Conservation (phyloP, 1,284 basidiomycete species). For the Melampsora occidentalis region DNA sequence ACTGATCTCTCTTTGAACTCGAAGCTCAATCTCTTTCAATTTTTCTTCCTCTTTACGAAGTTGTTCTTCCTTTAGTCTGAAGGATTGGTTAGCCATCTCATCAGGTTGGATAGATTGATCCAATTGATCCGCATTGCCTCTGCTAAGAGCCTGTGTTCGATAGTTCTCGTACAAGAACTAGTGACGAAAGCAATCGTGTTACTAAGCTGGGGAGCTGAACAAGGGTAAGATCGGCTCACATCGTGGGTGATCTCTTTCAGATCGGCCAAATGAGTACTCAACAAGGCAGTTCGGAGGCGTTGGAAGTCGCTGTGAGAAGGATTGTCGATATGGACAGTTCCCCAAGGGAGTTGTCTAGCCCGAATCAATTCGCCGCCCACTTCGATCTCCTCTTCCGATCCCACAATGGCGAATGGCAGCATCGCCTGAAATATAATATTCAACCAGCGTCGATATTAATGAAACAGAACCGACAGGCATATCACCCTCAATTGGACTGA, state of each 20-base stretch:
- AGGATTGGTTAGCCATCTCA: conserved; percentile 92
- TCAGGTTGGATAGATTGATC: conserved; percentile 64
- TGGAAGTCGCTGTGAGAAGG: conserved; percentile 97
- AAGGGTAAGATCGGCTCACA: conserved; percentile 59
- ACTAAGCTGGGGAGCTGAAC: not conserved
- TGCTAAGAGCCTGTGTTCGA: conserved; percentile 95
- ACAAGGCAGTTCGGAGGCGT: conserved; percentile 80
- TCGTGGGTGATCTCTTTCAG: conserved; percentile 78
- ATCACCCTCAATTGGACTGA: not conserved
- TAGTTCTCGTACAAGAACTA: conserved; percentile 70
- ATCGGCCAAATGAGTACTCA: conserved; percentile 53
- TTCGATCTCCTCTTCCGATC: conserved; percentile 93
- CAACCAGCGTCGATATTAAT: not conserved
- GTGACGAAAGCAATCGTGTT: not conserved
- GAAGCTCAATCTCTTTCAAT: conserved; percentile 96
- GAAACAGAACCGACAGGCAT: not conserved
- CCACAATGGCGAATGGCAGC: conserved; percentile 94
- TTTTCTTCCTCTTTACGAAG: conserved; percentile 76
- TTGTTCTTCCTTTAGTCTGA: conserved; percentile 97
- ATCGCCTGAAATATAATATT: conserved; percentile 61
- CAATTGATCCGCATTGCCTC: conserved; percentile 60
- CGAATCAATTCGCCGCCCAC: conserved; percentile 79
- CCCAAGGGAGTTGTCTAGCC: conserved; percentile 92
- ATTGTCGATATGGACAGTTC: conserved; percentile 98
- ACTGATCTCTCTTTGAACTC: conserved; percentile 96